Evolutionary conservation across 495 filamentous ascomycete genomes (phyloP).

Genomic region (Aspergillus affinis): DNA sequence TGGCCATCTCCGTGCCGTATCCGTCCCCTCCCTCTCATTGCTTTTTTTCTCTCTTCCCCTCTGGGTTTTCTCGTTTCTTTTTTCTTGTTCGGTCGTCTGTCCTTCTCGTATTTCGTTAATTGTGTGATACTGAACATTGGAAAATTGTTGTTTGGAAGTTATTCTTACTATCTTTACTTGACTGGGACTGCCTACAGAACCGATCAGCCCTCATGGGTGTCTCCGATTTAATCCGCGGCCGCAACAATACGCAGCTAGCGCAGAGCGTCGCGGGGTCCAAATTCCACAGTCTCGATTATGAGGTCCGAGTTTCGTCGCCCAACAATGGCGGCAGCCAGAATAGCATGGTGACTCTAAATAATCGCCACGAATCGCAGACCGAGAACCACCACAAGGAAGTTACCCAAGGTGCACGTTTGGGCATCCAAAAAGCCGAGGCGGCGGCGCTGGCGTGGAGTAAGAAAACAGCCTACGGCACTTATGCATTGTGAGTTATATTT

Average conservation of each 20-base stretch:
- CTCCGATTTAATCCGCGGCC: slow-evolving; percentile 14
- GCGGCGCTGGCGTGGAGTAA: slow-evolving; percentile 43
- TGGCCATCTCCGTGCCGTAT: no score
- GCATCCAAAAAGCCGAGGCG: slow-evolving; percentile 45
- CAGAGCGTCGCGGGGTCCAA: slow-evolving; percentile 10
- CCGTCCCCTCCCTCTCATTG: no score
- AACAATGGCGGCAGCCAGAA: background rate
- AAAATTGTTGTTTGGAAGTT: no score
- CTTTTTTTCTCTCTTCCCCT: no score
- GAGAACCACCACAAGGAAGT: slow-evolving; percentile 10
- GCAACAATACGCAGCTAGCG: slow-evolving; percentile 53
- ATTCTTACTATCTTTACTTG: background rate
- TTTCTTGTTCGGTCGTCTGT: no score
- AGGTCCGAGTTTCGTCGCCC: slow-evolving; percentile 1
- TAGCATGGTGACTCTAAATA: background rate
- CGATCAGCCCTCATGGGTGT: slow-evolving; percentile 2
- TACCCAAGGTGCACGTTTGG: slow-evolving; percentile 29
- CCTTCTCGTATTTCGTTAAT: no score
- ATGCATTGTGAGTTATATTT: slow-evolving; percentile 35
- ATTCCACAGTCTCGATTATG: slow-evolving; percentile 8
- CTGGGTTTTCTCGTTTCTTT: no score
- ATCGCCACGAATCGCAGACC: background rate
- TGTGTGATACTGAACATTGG: no score
- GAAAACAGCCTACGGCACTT: slow-evolving; percentile 31
- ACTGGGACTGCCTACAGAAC: no score